Percentiles rank a stretch among this genome's conserved stretches.
Conservation (phyloP, 108 stramenopile genomes). For the Skeletonema costatum region DNA sequence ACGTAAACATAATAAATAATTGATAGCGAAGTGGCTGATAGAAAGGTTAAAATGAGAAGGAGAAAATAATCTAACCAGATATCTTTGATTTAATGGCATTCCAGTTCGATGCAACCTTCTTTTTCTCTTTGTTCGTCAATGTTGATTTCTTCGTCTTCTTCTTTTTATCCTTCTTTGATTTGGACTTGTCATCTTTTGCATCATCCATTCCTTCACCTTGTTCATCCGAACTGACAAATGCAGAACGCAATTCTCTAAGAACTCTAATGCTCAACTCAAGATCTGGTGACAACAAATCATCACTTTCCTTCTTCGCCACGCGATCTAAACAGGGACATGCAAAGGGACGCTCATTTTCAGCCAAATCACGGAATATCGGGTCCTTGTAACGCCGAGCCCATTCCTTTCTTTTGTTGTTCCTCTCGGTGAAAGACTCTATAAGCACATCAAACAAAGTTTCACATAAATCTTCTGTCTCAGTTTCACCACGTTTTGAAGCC, state of each 20-base stretch:
- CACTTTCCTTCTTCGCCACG: neutral
- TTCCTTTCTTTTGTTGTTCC: constrained; percentile 12
- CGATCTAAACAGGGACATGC: constrained; percentile 31
- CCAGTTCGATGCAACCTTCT: constrained; percentile 41
- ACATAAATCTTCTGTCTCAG: constrained; percentile 2
- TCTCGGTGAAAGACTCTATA: constrained; percentile 47
- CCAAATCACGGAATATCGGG: constrained; percentile 29
- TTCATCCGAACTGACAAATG: constrained; percentile 17
- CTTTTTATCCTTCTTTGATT: constrained; percentile 12
- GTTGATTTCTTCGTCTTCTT: constrained; percentile 8
- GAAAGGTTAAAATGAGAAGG: too few relatives aligned
- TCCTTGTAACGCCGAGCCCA: constrained; percentile 43
- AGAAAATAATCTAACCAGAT: too few relatives aligned
- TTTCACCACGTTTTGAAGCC: neutral
- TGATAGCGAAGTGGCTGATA: too few relatives aligned
- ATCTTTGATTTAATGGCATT: constrained; percentile 24
- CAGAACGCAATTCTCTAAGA: constrained; percentile 40
- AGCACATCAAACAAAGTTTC: constrained; percentile 56
- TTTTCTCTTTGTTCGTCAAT: constrained; percentile 44
- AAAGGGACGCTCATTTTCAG: constrained; percentile 34
- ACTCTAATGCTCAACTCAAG: constrained; percentile 15
- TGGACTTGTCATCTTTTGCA: neutral
- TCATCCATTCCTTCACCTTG: neutral
- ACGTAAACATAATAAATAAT: neutral
- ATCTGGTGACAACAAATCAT: constrained; percentile 11